phyloP scores from a whole-genome alignment of 2,329 filamentous ascomycete genomes.

The Akanthomyces lecanii region DNA sequence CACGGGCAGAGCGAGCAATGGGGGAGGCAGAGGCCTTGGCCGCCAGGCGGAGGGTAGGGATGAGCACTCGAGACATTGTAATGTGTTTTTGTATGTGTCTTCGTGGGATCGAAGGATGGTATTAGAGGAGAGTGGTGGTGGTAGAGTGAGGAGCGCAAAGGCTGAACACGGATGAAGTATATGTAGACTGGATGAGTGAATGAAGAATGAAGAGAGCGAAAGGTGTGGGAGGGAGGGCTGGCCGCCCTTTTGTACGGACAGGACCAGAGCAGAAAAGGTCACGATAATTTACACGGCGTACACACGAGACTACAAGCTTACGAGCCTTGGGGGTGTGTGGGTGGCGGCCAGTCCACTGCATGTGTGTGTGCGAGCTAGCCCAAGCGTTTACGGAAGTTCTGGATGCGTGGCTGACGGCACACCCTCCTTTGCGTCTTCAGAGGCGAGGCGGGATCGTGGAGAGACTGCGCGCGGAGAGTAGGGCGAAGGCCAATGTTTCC shows the following conservation, averaged over 20 bases:
- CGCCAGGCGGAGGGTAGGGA: conserved; percentile 21
- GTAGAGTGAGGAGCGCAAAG: background rate
- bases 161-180: background rate
- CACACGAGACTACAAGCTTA: conserved; percentile 7
- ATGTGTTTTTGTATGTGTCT: background rate
- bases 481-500: background rate
- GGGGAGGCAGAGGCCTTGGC: conserved; percentile 14
- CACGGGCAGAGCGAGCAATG: conserved; percentile 5
- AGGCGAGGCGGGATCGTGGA: background rate
- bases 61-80: conserved; percentile 26
- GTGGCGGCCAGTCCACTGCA: conserved; percentile 1
- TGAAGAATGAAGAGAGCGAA: background rate
- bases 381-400: conserved; percentile 7
- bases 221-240: conserved; percentile 10
- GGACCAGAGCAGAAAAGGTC: conserved; percentile 2
- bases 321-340: background rate
- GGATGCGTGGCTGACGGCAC: conserved; percentile 1
- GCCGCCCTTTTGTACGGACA: conserved; percentile 7
- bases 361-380: background rate
- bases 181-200: background rate
- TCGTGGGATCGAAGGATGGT: background rate
- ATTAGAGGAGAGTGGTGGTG: background rate
- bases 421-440: background rate
- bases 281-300: conserved; percentile 9
- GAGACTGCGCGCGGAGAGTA: background rate